A percentile compares a stretch with the other conserved stretches of the same genome.
phyloP scores from a whole-genome alignment of 306 rosid species.

The Vigna radiata region DNA sequence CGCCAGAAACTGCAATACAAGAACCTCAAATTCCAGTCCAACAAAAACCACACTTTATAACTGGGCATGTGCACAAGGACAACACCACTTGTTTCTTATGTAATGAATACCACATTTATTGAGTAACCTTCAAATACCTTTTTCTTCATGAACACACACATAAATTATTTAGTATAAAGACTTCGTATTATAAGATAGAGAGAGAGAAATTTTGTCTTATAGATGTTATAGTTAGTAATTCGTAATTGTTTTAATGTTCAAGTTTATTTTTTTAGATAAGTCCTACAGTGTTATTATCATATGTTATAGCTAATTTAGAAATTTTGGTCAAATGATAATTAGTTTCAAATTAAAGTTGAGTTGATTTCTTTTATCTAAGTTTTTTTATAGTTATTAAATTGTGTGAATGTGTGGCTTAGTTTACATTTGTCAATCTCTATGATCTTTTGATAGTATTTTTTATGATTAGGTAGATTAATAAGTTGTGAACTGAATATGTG shows the following conservation, averaged over 20 bases:
- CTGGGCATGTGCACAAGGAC: neutral
- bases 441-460: neutral
- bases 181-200: neutral
- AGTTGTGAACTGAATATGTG: neutral
- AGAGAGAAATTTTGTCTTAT: no score
- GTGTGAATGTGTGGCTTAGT: neutral
- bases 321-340: neutral
- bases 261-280: neutral
- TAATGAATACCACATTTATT: neutral
- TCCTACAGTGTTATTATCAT: no score
- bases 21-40: neutral
- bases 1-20: neutral
- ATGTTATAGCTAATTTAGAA: neutral
- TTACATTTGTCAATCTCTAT: neutral
- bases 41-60: neutral
- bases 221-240: neutral
- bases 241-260: neutral
- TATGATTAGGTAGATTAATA: neutral
- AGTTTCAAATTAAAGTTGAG: neutral
- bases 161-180: neutral
- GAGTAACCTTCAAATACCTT: neutral
- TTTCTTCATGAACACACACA: neutral
- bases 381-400: neutral
- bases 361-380: neutral
- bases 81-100: constrained; percentile 10